Percentiles rank a stretch among this genome's conserved stretches.
Conservation (phyloP, 352 stramenopile genomes). For the Phytophthora europaea region DNA sequence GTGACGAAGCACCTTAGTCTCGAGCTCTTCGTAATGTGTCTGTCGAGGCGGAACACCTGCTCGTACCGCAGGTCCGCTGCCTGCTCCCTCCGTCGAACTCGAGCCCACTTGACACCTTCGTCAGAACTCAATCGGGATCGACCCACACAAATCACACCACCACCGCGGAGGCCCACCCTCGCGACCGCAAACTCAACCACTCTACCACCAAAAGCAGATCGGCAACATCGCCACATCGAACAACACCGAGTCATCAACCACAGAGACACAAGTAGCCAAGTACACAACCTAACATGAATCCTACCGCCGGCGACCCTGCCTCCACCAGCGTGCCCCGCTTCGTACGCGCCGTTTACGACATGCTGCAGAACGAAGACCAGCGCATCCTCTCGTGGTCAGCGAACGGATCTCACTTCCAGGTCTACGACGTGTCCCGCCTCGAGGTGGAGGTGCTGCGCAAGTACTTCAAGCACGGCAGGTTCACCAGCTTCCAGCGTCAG, state of each 20-base stretch:
- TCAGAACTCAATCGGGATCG: background rate
- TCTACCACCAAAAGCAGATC: background rate
- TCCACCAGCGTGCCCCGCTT: constrained; percentile 46
- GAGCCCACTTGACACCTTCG: background rate
- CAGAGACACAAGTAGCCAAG: background rate
- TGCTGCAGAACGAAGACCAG: constrained; percentile 64
- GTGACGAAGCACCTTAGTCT: background rate
- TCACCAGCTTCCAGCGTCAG: constrained; percentile 93
- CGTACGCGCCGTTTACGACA: constrained; percentile 60
- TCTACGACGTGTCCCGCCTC: constrained; percentile 77
- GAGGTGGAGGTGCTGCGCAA: constrained; percentile 82
- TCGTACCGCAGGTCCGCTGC: background rate
- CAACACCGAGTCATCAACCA: no score
- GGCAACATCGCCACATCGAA: no score
- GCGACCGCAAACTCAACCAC: no score
- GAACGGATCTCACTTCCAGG: constrained; percentile 79
- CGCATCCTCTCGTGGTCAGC: constrained; percentile 57
- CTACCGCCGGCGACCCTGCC: background rate
- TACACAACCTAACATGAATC: constrained; percentile 11
- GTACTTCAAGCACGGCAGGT: constrained; percentile 96
- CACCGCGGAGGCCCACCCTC: background rate
- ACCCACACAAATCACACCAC: background rate
- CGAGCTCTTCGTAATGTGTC: background rate
- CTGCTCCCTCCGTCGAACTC: background rate
- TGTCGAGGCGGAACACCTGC: background rate